These are phyloP conservation scores for Phytophthora idaei DNA, from an alignment of 352 stramenopile genomes.

Conservation along the genomic window DNA sequence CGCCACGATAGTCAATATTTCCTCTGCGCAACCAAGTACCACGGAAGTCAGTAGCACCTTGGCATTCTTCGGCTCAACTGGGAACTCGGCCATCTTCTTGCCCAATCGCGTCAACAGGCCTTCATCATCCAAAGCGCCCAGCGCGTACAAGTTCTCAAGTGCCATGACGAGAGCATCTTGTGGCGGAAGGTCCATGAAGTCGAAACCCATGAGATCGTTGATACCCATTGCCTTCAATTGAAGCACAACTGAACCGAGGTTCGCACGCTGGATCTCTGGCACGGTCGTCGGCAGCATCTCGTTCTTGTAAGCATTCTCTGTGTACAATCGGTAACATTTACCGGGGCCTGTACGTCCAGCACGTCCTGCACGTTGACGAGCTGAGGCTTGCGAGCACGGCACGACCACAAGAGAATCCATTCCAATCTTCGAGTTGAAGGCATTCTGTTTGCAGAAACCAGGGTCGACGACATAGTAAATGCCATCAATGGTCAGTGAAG, in stretches of 20 bases:
- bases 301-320: conserved; percentile 97
- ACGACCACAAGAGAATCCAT: conserved; percentile 99
- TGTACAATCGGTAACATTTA: conserved; percentile 99
- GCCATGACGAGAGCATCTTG: conserved; percentile 97
- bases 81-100: conserved; percentile 99
- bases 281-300: conserved; percentile 98
- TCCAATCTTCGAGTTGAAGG: conserved; percentile 98
- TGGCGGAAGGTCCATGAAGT: conserved; percentile 99
- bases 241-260: conserved; percentile 98
- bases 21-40: conserved; percentile 97
- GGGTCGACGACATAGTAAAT: conserved; percentile 95
- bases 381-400: conserved; percentile 98
- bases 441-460: conserved; percentile 99
- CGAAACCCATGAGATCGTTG: conserved; percentile 98
- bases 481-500: conserved; percentile 99
- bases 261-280: conserved; percentile 99
- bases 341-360: conserved; percentile 98
- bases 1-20: conserved; percentile 99
- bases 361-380: conserved; percentile 96
- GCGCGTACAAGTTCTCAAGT: conserved; percentile 97
- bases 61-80: conserved; percentile 98
- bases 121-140: conserved; percentile 99
- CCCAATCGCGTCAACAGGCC: conserved; percentile 91
- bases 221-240: conserved; percentile 99
- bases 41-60: conserved; percentile 99